Evolutionary conservation across 1,139 yeast genomes (phyloP), one percentile per base, ranked within the genome.

Genomic region (Blastobotrys aristatus): DNA sequence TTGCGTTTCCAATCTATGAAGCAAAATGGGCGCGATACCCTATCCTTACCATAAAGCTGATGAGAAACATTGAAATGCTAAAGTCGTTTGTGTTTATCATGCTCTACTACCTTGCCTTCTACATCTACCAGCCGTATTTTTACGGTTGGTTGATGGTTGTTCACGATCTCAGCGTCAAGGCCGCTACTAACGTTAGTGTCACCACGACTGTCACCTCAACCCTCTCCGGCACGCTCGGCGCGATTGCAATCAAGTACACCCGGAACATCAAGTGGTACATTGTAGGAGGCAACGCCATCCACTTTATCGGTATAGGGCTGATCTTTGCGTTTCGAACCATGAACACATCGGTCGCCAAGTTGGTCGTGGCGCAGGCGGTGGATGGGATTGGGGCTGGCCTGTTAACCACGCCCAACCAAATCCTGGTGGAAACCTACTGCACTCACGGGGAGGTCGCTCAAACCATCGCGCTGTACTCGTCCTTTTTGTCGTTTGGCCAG

Each of bases 191-290:
- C 57, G 67, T 78, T 2, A 73, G 79, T 1, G 66, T 82, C 47
- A 77, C 76, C 57, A 74, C 84, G 13, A 82, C 82, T 55, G 84
- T 79, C 22, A 73, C 84, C 2, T 80, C 77, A 17, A 73, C 82
- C 35, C 72, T 77, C 41, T 82, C 85, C 26, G 76, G 83, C 11
- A 52, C 78, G 13, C 64, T 81, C 38, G 84, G 87, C 10, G 59
- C 81, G n/a, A 55, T 76, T 16, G 70, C 82, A 40, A 76, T 74
- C 20, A 65, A 69, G 52, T 54, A 58, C 45, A 68, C 74, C 48
- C 72, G 77, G 57, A 72, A 78, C 57, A 64, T 79, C 50, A 83
- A 83, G 59, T 74, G 72, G 1, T 82, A 80, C 60, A 78, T 82
- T 52, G 63, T 82, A 27, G 62, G 70, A 46, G 90, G 89, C 40